Percentiles rank a stretch among this genome's conserved stretches.
Evolutionary conservation across 208 protist species (phyloP).

Genomic region (Acanthamoeba triangularis): DNA sequence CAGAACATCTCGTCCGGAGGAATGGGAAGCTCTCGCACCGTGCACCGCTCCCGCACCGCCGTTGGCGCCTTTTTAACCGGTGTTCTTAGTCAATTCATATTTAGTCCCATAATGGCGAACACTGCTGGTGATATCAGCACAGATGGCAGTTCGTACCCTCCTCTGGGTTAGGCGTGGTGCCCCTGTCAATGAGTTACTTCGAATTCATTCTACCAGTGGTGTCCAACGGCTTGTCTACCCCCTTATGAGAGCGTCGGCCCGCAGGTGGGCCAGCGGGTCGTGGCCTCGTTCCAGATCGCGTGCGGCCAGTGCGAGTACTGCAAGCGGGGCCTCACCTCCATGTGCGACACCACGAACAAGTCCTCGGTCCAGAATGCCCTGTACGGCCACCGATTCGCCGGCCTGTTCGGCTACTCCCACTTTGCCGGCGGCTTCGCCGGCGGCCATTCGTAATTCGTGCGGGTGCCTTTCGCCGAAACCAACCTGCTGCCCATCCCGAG

Average conservation of each 20-base stretch:
- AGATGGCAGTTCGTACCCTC: too few species aligned
- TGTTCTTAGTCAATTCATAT: too few species aligned
- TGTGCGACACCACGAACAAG: slow-evolving; percentile 83
- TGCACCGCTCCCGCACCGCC: too few species aligned
- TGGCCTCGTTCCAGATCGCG: slow-evolving; percentile 77
- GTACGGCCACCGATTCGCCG: slow-evolving; percentile 84
- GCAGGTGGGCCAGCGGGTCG: slow-evolving; percentile 79
- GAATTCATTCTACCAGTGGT: too few species aligned
- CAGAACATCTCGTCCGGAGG: too few species aligned
- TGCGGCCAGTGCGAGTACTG: slow-evolving; percentile 86
- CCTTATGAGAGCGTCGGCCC: slow-evolving; percentile 78
- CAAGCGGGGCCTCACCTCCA: slow-evolving; percentile 73
- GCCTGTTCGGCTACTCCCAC: slow-evolving; percentile 86
- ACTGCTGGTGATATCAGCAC: too few species aligned
- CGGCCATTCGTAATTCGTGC: slow-evolving; percentile 81
- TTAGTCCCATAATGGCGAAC: too few species aligned
- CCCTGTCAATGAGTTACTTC: too few species aligned
- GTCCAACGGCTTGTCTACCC: too few species aligned
- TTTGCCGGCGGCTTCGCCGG: slow-evolving; percentile 79
- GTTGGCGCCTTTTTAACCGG: too few species aligned
- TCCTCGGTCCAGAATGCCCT: slow-evolving; percentile 78
- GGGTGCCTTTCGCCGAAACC: slow-evolving; percentile 84
- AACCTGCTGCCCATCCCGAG: slow-evolving; percentile 78
- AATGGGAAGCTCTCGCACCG: too few species aligned
- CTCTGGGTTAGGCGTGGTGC: too few species aligned